Evolutionary conservation across 495 filamentous ascomycete genomes (phyloP).

Genomic region (Hypoxylon cercidicola): DNA sequence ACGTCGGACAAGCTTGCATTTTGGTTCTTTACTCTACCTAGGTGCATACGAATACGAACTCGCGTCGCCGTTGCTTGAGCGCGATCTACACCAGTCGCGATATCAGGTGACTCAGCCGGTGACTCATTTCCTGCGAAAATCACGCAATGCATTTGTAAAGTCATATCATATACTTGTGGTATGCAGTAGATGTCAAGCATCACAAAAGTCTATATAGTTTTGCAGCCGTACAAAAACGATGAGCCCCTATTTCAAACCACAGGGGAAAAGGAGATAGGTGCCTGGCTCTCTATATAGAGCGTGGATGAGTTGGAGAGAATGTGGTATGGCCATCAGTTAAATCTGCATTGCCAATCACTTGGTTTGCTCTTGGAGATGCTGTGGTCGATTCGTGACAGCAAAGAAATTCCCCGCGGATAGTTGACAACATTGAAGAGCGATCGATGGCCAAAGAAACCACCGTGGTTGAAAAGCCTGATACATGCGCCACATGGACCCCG

Average conservation of each 20-base stretch:
- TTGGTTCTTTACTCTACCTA: background rate
- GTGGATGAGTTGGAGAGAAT: too few relatives aligned
- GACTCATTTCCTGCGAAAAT: constrained; percentile 14
- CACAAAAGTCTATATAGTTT: background rate
- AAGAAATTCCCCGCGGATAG: constrained; percentile 11
- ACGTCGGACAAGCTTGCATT: too few relatives aligned
- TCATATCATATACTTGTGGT: background rate
- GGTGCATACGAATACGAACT: background rate
- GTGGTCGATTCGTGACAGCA: constrained; percentile 25
- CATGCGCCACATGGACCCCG: constrained; percentile 5
- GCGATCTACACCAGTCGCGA: constrained; percentile 20
- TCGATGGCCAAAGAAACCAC: constrained; percentile 25
- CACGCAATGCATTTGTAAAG: constrained; percentile 11
- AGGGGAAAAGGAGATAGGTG: too few relatives aligned
- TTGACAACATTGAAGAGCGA: constrained; percentile 5
- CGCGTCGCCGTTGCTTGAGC: constrained; percentile 7
- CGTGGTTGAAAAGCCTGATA: constrained; percentile 20
- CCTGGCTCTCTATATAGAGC: too few relatives aligned
- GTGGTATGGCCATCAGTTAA: background rate
- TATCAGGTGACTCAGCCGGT: constrained; percentile 35
- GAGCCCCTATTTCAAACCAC: background rate
- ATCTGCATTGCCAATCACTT: constrained; percentile 15
- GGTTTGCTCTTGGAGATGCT: constrained; percentile 3
- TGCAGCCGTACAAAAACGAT: background rate
- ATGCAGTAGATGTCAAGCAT: background rate